A percentile compares a stretch with the other conserved stretches of the same genome.
Evolutionary conservation across 2,329 filamentous ascomycete genomes (phyloP).

Genomic region (Pseudonectria foliicola): DNA sequence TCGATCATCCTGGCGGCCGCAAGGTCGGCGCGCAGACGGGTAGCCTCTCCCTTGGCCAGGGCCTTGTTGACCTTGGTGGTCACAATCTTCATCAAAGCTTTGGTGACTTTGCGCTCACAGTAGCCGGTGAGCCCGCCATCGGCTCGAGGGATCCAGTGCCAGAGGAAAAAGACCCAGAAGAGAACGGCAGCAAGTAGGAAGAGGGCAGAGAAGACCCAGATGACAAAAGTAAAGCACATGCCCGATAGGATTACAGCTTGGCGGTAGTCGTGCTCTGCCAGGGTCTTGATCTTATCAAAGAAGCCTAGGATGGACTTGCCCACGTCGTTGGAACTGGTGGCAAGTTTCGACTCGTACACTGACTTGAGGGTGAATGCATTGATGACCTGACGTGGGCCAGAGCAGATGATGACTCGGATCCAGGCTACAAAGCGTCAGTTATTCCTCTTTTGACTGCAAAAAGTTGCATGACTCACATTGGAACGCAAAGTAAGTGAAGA

Average conservation of each 20-base stretch:
- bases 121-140: slow-evolving; percentile 79
- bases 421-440: slow-evolving; percentile 50
- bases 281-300: slow-evolving; percentile 69
- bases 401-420: slow-evolving; percentile 82
- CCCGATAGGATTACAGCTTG: slow-evolving; percentile 78
- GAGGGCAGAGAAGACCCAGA: slow-evolving; percentile 80
- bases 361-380: slow-evolving; percentile 86
- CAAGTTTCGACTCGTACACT: slow-evolving; percentile 71
- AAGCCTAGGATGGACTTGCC: slow-evolving; percentile 65
- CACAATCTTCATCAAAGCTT: slow-evolving; percentile 76
- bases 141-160: slow-evolving; percentile 77
- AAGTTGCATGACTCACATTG: slow-evolving; percentile 40
- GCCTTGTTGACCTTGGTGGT: slow-evolving; percentile 82
- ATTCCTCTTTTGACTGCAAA: not conserved
- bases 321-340: slow-evolving; percentile 42
- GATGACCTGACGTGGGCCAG: slow-evolving; percentile 84
- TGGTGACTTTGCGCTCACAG: slow-evolving; percentile 88
- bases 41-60: slow-evolving; percentile 67
- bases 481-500: slow-evolving; percentile 82
- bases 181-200: slow-evolving; percentile 66
- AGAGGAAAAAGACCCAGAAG: slow-evolving; percentile 83
- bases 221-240: slow-evolving; percentile 86
- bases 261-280: slow-evolving; percentile 66
- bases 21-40: slow-evolving; percentile 43
- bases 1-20: slow-evolving; percentile 47